phyloP scores from a whole-genome alignment of 176 grass and related monocot species.

The Cocos nucifera region DNA sequence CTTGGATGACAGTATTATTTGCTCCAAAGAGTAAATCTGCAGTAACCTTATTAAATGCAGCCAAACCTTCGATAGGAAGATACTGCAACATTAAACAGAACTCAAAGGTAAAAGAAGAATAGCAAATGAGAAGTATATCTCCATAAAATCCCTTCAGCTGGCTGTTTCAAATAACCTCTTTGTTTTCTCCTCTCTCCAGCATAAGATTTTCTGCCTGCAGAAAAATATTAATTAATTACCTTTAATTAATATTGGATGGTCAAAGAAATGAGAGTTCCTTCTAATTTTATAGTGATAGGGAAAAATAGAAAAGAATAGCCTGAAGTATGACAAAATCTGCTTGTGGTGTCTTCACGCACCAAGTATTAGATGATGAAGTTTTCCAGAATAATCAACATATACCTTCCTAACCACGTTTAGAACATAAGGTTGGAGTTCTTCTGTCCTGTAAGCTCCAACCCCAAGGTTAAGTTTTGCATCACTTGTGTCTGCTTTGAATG shows the following conservation, averaged over 20 bases:
- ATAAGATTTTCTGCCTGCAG: constrained; percentile 76
- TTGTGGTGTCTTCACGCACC: no score
- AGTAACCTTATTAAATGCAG: constrained; percentile 90
- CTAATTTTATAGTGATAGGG: no score
- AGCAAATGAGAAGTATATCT: background rate
- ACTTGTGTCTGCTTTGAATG: constrained; percentile 76
- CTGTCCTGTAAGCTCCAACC: constrained; percentile 95
- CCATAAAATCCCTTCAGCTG: background rate
- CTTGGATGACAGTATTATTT: constrained; percentile 63
- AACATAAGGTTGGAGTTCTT: constrained; percentile 76
- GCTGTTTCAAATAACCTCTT: constrained; percentile 51
- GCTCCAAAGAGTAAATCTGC: constrained; percentile 77
- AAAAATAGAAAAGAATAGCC: no score
- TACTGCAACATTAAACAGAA: constrained; percentile 47
- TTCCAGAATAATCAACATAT: background rate
- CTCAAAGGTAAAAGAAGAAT: background rate
- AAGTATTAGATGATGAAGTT: no score
- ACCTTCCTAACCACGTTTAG: constrained; percentile 95
- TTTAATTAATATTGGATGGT: background rate
- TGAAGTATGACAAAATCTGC: no score
- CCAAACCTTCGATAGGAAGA: constrained; percentile 95
- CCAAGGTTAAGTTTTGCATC: constrained; percentile 91
- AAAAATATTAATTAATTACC: constrained; percentile 14
- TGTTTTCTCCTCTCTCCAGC: constrained; percentile 93
- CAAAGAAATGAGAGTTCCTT: no score